Conservation (phyloP, 1,284 basidiomycete species). For the Phenoliferia sp. region DNA sequence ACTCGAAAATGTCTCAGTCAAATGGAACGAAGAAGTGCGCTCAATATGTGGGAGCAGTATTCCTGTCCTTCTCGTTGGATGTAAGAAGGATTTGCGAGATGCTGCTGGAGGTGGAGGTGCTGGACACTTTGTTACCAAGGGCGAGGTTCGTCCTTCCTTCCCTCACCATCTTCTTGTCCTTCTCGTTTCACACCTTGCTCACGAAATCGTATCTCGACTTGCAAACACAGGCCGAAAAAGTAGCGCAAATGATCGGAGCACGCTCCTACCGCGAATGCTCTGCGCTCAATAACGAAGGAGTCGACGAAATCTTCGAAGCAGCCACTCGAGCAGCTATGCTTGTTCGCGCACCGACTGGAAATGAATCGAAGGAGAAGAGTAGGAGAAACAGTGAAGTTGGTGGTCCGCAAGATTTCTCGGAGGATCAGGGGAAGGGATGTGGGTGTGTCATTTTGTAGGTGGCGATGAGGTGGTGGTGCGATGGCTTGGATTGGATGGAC, state of each 20-base stretch:
- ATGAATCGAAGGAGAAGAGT: background rate
- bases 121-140: constrained; percentile 2
- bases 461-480: background rate
- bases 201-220: background rate
- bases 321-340: background rate
- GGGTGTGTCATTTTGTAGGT: constrained; percentile 5
- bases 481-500: background rate
- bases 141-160: background rate
- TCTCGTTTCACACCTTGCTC: background rate
- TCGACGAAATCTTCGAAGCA: constrained; percentile 80
- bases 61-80: constrained; percentile 50
- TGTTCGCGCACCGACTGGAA: background rate
- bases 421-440: background rate
- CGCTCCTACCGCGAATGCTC: constrained; percentile 90
- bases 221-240: constrained; percentile 58
- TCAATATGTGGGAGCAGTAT: constrained; percentile 71
- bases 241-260: constrained; percentile 75
- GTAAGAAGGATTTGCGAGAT: constrained; percentile 39
- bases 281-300: constrained; percentile 83
- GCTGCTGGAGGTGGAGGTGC: constrained; percentile 16
- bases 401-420: background rate
- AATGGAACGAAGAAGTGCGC: constrained; percentile 98
- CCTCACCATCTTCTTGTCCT: constrained; percentile 5
- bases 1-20: constrained; percentile 87
- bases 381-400: background rate